Conservation (phyloP, 306 rosid species). For the Echinosophora koreensis region DNA sequence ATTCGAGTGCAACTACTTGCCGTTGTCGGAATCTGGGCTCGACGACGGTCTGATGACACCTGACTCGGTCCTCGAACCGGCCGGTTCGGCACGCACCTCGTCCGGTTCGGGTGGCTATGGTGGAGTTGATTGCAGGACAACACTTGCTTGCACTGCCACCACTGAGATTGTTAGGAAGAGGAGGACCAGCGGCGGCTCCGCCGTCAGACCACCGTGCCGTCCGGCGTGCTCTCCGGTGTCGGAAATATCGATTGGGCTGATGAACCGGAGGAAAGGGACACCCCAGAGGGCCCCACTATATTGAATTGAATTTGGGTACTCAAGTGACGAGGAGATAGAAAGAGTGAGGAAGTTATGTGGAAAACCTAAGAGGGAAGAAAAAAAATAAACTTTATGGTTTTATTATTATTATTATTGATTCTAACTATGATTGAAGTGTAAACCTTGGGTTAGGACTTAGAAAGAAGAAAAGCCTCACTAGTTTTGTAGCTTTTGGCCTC, state of each 20-base stretch:
- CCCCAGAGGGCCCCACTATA: conserved; percentile 91
- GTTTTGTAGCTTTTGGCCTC: neutral
- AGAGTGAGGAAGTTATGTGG: neutral
- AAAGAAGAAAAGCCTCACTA: neutral
- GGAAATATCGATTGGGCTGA: conserved; percentile 60
- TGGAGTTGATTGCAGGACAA: conserved; percentile 54
- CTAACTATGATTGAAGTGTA: neutral
- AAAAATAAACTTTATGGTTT: too few species aligned
- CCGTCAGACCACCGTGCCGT: conserved; percentile 49
- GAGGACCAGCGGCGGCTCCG: conserved; percentile 54
- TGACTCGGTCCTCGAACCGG: conserved; percentile 76
- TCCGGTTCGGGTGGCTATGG: conserved; percentile 75
- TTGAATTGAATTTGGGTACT: conserved; percentile 68
- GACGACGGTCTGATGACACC: conserved; percentile 78
- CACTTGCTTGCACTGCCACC: conserved; percentile 75
- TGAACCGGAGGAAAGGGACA: conserved; percentile 83
- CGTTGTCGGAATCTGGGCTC: conserved; percentile 64
- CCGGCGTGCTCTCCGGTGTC: conserved; percentile 59
- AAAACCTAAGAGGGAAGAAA: too few species aligned
- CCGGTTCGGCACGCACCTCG: conserved; percentile 70
- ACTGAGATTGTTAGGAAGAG: conserved; percentile 75
- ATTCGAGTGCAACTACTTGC: conserved; percentile 73
- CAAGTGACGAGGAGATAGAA: neutral
- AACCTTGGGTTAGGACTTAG: neutral
- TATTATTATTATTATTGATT: neutral